Base-by-base conservation (phyloP, 331 rosid genomes). In the Prunus yedoensis region DNA sequence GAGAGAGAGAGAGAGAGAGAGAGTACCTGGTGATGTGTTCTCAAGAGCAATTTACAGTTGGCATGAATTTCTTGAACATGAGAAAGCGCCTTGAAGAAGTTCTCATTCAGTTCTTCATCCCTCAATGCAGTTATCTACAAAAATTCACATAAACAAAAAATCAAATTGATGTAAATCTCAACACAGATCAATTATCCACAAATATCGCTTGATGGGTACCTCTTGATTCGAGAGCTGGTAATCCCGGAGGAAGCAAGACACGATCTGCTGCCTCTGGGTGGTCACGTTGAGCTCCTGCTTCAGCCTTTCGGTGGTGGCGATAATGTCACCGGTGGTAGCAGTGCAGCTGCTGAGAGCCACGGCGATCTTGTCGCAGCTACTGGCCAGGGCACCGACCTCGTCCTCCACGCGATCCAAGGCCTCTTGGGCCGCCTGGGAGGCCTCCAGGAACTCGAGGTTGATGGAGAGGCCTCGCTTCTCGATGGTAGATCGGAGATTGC, bases 1-100 rank as follows among this genome's bases (percentile, higher is more conserved):
- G n/a, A n/a, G n/a, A n/a, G n/a, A n/a, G n/a, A n/a, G n/a, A n/a
- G n/a, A 32, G 25, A 23, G 25, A 23, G 13, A 4, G 21, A 43
- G 46, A 72, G 60, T 74, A 90, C 99, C 93, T 94, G 99, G 80
- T 95, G 99, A 78, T 95, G 97, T 50, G 99, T 95, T 84, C 99
- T 88, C 45, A 95, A 88, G 64, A 95, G 87, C 71, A 87, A 78
- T 81, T 95, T 95, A 88, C 99, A 95, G 71, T 95, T 95, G 75
- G 97, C 89, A 66, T 90, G 97, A 78, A 95, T 95, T 61, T 92
- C 97, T 81, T 95, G 97, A 83, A 95, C 99, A 66, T 95, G 99
- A 81, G 91, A 81, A 70, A 92, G 90, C 58, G 99, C 99, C 88
- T 90, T 91, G 90, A 94, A 94, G 81, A 91, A 91, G n/a, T 79